These are phyloP conservation scores for Fusarium sterilihyphosum DNA, from an alignment of 2,329 filamentous ascomycete genomes.

Conservation along the genomic window DNA sequence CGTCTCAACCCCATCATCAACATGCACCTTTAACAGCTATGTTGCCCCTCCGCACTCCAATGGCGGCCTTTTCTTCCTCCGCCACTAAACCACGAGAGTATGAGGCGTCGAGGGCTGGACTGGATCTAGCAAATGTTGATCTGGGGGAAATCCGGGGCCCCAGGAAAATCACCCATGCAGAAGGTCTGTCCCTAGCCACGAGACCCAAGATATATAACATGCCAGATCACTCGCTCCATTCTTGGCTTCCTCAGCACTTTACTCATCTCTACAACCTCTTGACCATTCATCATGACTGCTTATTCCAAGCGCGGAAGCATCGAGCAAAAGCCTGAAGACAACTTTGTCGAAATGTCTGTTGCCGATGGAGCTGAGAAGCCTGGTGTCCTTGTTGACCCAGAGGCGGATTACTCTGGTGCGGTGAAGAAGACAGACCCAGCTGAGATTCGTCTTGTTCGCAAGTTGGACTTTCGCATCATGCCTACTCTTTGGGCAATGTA, in stretches of 20 bases:
- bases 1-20: neutral
- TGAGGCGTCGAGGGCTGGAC: neutral
- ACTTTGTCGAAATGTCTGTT: constrained; percentile 37
- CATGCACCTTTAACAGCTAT: neutral
- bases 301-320: constrained; percentile 33
- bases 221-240: neutral
- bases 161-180: neutral
- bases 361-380: constrained; percentile 33
- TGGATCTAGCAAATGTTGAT: constrained; percentile 1
- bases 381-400: constrained; percentile 29
- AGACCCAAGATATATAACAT: constrained; percentile 8
- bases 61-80: constrained; percentile 25
- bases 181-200: neutral
- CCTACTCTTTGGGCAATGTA: constrained; percentile 52
- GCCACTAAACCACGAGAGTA: constrained; percentile 6
- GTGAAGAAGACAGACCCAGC: constrained; percentile 46
- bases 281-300: constrained; percentile 21
- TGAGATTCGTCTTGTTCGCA: constrained; percentile 51
- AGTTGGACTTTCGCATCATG: constrained; percentile 51
- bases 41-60: neutral
- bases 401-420: constrained; percentile 49
- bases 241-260: neutral
- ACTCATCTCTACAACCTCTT: neutral
- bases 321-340: constrained; percentile 39
- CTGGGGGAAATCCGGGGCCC: constrained; percentile 31